phyloP scores from a whole-genome alignment of 345 rosid species.

The Euphorbia tirucalli region DNA sequence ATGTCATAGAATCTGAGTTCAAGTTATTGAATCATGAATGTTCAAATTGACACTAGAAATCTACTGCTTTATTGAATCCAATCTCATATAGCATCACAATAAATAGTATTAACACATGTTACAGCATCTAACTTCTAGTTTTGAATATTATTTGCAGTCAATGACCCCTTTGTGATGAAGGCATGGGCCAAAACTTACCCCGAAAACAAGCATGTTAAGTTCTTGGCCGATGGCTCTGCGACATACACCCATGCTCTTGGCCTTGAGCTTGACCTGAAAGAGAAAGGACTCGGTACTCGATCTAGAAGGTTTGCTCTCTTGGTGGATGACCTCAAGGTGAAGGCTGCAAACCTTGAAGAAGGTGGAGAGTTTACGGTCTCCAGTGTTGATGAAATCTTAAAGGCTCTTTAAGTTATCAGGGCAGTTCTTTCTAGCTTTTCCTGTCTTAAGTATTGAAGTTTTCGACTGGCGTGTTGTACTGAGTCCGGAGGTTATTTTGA shows the following conservation, averaged over 20 bases:
- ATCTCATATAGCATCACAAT: neutral
- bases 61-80: neutral
- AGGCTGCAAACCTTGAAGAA: slow-evolving; percentile 81
- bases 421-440: too few species aligned
- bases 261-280: slow-evolving; percentile 82
- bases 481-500: neutral
- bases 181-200: slow-evolving; percentile 96
- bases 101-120: neutral
- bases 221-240: slow-evolving; percentile 87
- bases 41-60: neutral
- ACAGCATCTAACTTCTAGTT: neutral
- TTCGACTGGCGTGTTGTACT: neutral
- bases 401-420: slow-evolving; percentile 46
- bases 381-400: slow-evolving; percentile 79
- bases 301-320: slow-evolving; percentile 83
- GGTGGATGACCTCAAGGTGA: slow-evolving; percentile 85
- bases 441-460: neutral
- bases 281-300: slow-evolving; percentile 87
- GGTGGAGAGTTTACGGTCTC: slow-evolving; percentile 92
- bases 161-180: slow-evolving; percentile 95
- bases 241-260: slow-evolving; percentile 82
- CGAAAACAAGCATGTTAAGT: slow-evolving; percentile 86
- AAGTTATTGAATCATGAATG: too few species aligned
- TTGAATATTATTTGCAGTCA: slow-evolving; percentile 50
- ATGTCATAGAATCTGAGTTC: too few species aligned